Conservation (phyloP, 345 rosid species). For the Euphorbia lathyris region DNA sequence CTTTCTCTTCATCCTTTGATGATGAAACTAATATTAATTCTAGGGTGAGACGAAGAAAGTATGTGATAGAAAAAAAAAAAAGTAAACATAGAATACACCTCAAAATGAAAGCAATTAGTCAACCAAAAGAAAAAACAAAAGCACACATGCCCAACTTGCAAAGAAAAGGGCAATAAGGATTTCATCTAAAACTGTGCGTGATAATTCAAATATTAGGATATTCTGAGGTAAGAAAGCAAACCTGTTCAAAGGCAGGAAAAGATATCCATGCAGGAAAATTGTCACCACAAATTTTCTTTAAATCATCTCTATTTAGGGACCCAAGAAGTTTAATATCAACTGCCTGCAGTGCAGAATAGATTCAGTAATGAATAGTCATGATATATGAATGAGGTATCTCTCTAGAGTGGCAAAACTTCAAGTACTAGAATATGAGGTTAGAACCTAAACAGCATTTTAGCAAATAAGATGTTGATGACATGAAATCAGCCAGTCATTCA, state of each 20-base stretch:
- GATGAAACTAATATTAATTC: not conserved
- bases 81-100: not conserved
- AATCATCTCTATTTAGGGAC: slow-evolving; percentile 80
- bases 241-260: slow-evolving; percentile 98
- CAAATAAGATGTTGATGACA: no score
- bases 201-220: not conserved
- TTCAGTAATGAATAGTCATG: not conserved
- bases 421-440: not conserved
- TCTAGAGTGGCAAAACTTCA: not conserved
- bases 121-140: not conserved
- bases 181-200: not conserved
- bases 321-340: slow-evolving; percentile 92
- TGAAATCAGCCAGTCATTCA: not conserved
- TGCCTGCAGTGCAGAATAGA: slow-evolving; percentile 56
- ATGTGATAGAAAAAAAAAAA: no score
- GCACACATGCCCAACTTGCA: not conserved
- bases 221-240: slow-evolving; percentile 14
- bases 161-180: not conserved
- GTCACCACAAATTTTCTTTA: slow-evolving; percentile 94
- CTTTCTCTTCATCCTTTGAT: not conserved
- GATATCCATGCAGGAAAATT: slow-evolving; percentile 98
- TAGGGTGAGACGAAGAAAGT: not conserved
- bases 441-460: not conserved
- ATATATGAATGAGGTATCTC: not conserved
- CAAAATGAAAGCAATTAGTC: not conserved